Evolutionary conservation across 257 asterid genomes (phyloP).

Genomic region (Petunia secreta): DNA sequence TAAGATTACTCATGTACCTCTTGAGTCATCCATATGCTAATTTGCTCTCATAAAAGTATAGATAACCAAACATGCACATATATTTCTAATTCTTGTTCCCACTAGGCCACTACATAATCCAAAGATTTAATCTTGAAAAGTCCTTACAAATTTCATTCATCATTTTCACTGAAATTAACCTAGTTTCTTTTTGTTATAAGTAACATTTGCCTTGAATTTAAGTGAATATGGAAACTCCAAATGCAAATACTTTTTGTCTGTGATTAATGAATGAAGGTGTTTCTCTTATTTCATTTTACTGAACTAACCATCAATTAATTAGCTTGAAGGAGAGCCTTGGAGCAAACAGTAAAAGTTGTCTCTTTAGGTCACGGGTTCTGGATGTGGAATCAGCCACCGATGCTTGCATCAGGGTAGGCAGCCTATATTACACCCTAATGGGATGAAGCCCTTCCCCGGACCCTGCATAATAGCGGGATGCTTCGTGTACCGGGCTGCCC

Average conservation of each 20-base stretch:
- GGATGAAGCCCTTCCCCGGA: too few species aligned
- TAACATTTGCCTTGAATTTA: background rate
- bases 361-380: too few species aligned
- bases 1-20: background rate
- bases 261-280: background rate
- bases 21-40: background rate
- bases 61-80: conserved; percentile 3
- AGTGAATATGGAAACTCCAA: background rate
- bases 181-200: background rate
- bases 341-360: too few species aligned
- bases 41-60: background rate
- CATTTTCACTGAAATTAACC: background rate
- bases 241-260: background rate
- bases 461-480: too few species aligned
- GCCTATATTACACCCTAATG: too few species aligned
- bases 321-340: too few species aligned
- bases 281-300: background rate
- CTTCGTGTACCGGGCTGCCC: too few species aligned
- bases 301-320: background rate
- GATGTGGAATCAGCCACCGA: too few species aligned
- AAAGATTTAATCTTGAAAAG: background rate
- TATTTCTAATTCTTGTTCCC: background rate
- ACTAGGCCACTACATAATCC: background rate
- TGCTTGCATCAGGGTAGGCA: too few species aligned
- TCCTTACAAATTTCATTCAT: background rate